Base-by-base conservation (phyloP, 345 rosid species). In the Melastoma malabathricum region DNA sequence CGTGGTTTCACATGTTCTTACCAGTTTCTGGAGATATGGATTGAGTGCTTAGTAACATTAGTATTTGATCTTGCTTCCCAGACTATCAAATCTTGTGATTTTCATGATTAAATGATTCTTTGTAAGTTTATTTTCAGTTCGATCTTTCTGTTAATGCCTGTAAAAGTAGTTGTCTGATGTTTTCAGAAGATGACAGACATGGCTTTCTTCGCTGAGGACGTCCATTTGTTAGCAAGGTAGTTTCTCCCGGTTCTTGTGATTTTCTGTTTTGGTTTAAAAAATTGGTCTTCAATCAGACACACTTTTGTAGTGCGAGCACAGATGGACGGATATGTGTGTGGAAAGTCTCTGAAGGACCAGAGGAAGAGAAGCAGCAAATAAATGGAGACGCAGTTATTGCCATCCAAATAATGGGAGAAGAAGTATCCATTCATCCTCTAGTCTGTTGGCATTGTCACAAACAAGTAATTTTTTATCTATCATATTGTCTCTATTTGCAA, bases 361-460 rank as follows among this genome's bases (percentile, higher is more conserved):
- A 80, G 60, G 95, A 80, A 59, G 82, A 82, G 50, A 76, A 75
- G 54, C 72, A 79, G 6, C 81, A 82, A 59, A 87, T 90, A 23
- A 68, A 77, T 44, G 96, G 84, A 59, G 70, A 65, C 51, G 61
- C 65, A 46, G 70, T 77, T 46, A 51, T 77, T 62, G 85, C 93
- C 51, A 68, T 84, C 68, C 89, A 84, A 59, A 73, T 92, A 51
- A 44, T 57, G 34, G 75, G 74, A 49, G 75, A 78, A 55, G 81
- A 82, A 46, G 7, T 9, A 6, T 52, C 67, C 39, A 64, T 62
- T 47, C 86, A 82, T 63, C 96, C 98, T 15, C 80, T 80, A 46
- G 75, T 87, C 48, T 92, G 95, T 67, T 92, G 98, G 98, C 96
- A 92, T 61, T 78, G 77, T 60, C 82, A 84, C 79, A 92, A 81